Evolutionary conservation across 495 filamentous ascomycete genomes (phyloP), one percentile per base, ranked within the genome.

Genomic region (Massariosphaeria phaeospora): DNA sequence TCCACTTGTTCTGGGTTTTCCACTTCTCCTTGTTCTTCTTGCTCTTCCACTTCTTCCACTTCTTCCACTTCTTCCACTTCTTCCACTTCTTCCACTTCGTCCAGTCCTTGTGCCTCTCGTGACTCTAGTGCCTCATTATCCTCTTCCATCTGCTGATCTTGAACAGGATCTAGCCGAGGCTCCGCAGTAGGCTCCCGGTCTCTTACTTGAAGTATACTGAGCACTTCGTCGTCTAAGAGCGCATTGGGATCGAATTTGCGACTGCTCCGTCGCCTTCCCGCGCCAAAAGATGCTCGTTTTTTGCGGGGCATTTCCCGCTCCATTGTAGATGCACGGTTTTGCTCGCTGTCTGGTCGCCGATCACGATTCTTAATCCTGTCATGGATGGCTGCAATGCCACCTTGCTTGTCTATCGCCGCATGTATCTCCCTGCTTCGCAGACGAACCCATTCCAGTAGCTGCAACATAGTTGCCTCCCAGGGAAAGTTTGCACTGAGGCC

Each of bases 381-480:
- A 10, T 24, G 5, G 13, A 59, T 47, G 33, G 1, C 38, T 2
- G 5, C 39, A 23, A 48, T 43, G 17, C 55, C 51, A 8, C 61
- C 61, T 7, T 11, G 17, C 11, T 33, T 21, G 12, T 36, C 6
- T 10, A 64, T 56, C 1, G 41, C 17, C 15, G 4, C 34, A 8
- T 57, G 2, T 7, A 64, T 21, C 27, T 64, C 61, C 2, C 38
- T 15, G 23, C 49, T 48, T 2, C 61, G 51, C 12, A 43, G 20
- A 17, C 61, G 61, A 4, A 55, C 61, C 61, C 61, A 64, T 5
- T 39, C 25, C 8, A 61, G 48, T 3, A 57, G 3, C 20, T 41
- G 38, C 7, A 62, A 10, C 3, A 66, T 33, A 52, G 72, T 69
- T 1, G 48, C 27, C 18, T 46, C 40, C 70, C 71, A 74, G 1